Evolutionary conservation across 2,329 filamentous ascomycete species (phyloP).

Genomic region (Diaporthe velutina): DNA sequence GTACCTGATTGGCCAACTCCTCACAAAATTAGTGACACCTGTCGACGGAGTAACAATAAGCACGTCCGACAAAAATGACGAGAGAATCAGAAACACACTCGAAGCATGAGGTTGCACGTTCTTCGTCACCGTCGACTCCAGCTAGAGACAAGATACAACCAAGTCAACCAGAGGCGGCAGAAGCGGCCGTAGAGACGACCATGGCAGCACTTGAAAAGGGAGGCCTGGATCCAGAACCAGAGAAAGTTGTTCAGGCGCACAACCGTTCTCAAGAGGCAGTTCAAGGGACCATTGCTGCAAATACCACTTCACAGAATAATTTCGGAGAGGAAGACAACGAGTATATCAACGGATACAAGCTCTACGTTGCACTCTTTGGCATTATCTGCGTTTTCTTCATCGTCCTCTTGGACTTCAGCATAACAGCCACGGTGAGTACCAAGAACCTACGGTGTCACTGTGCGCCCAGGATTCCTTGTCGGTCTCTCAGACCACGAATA

Average conservation of each 20-base stretch:
- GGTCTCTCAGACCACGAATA: not conserved
- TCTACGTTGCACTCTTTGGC: not conserved
- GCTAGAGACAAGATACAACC: not conserved
- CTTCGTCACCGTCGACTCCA: not conserved
- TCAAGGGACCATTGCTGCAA: not conserved
- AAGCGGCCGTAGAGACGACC: not conserved
- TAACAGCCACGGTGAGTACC: not conserved
- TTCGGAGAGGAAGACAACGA: not conserved
- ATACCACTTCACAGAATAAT: not conserved
- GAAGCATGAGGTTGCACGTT: not conserved
- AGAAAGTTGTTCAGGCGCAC: not conserved
- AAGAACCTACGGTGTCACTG: not conserved
- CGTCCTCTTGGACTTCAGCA: not conserved
- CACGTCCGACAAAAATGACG: not conserved
- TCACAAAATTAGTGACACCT: too few species aligned
- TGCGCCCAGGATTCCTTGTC: not conserved
- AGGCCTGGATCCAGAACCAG: not conserved
- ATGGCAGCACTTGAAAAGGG: not conserved
- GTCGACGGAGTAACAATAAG: too few species aligned
- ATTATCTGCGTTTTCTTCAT: not conserved
- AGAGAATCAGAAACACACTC: not conserved
- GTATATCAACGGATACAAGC: not conserved
- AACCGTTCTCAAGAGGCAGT: too few species aligned
- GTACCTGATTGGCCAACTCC: too few species aligned
- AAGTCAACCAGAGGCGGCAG: not conserved